Conservation (phyloP, 129 eudicot species). For the carrot (Daucus carota) region DH1_v3.0 NC_030383.2:45882501-45883000, state of each 20-base stretch:
- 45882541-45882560: neutral
- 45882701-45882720: conserved; percentile 74
- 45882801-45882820: conserved; percentile 52
- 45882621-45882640: conserved; percentile 6
- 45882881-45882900: conserved; percentile 28
- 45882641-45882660: conserved; percentile 28
- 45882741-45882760: conserved; percentile 51
- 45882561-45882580: neutral
- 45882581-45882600: neutral
- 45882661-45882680: conserved; percentile 34
- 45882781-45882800: conserved; percentile 45
- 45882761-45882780: conserved; percentile 37
- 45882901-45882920: conserved; percentile 55
- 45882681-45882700: conserved; percentile 51
- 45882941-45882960: conserved; percentile 89
- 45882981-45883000: conserved; percentile 91
- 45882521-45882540: neutral
- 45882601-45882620: neutral
- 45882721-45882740: conserved; percentile 52
- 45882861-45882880: conserved; percentile 42
- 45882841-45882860: conserved; percentile 36
- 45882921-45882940: conserved; percentile 72
- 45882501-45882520: neutral
- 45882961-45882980: conserved; percentile 78
- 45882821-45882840: conserved; percentile 24